Base-by-base conservation (phyloP, 768 basidiomycete genomes). In the Inosperma sp. region DNA sequence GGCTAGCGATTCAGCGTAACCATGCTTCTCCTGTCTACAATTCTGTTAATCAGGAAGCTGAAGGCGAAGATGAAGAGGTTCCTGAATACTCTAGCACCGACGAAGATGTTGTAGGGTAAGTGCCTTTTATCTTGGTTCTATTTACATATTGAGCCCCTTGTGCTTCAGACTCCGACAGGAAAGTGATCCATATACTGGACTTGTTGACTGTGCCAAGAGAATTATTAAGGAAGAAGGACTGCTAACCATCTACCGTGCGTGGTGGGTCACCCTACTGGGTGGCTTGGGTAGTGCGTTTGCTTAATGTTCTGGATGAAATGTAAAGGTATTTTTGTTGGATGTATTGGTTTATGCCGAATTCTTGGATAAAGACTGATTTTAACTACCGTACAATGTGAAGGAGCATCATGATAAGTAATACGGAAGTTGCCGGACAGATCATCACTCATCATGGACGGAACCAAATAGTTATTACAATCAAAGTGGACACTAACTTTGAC, bases 101-200 rank as follows among this genome's bases (percentile, higher is more conserved):
- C 22, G 89, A 93, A 60, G 90, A 93, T 57, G 90, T 93, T 14
- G 89, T 93, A 55, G 88, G 88, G 86, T 87, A 57, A 44, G 82
- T 59, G 22, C 62, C 16, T 3, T 22, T 30, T 22, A 35, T 48
- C 29, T 39, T 25, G 43, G 48, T 30, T 40, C 16, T 19, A 33
- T 26, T 31, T 3, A 21, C 22, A 23, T 39, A 23, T 21, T 26
- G 36, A 6, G 37, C 48, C 31, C 59, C 42, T 59, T 21, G 54
- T 39, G 33, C 50, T 48, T 12, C 49, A 88, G 87, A 9, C 70
- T 91, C 58, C 79, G 89, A 54, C 81, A 75, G 51, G 89, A 90
- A 65, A 80, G 76, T 35, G 87, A 93, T 58, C 88, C 91, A 23
- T 93, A 93, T 61, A 62, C 76, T 29, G 84, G 90, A 6, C 65